Base-by-base conservation (phyloP, 1,284 basidiomycete species). In the Cutaneotrichosporon mucoides region DNA sequence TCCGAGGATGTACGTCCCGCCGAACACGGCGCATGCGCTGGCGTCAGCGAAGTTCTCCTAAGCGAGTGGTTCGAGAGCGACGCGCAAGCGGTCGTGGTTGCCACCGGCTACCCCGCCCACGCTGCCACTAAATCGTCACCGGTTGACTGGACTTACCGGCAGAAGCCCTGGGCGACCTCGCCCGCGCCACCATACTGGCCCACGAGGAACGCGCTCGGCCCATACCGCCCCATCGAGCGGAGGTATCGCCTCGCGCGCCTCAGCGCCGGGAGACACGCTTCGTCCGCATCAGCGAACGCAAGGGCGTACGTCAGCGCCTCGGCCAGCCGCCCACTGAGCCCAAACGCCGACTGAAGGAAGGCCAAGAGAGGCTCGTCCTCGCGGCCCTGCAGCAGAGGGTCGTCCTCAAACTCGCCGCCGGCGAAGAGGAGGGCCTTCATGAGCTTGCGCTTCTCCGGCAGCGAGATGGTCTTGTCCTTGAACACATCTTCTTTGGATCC, bases 401-500 rank as follows among this genome's bases (percentile, higher is more conserved):
- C 83, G 6, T 74, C 75, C 69, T 90, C 89, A 66, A 90, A 88
- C 4, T 90, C 85, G 1, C 86, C 85, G 0, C 84, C 83, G 42
- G 88, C 88, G 70, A 90, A 93, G 68, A 86, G 83, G 40, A 99
- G 79, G 67, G 96, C 91, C 64, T 94, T 91, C 90, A 98, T 98
- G 42, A 99, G 80, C 42, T 88, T 83, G 45, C 94, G 82, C 79
- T 98, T 99, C 62, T 95, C 91, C 40, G 94, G 76, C 6, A 98
- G 81, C 4, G 82, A 83, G 11, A 97, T 83, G 5, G 81, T 81
- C 71, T 86, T 87, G 76, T 86, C 87, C 78, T 89, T 92, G 83
- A 99, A 97, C 24, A 99, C 85, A 62, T 92, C 90, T 76, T 95
- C 92, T 75, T 97, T 98, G 79, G 86, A 90, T 35, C 87, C 86